Evolutionary conservation across 2,329 filamentous ascomycete species (phyloP), one percentile per base, ranked within the genome.

Genomic region (Calonectria pauciramosa): DNA sequence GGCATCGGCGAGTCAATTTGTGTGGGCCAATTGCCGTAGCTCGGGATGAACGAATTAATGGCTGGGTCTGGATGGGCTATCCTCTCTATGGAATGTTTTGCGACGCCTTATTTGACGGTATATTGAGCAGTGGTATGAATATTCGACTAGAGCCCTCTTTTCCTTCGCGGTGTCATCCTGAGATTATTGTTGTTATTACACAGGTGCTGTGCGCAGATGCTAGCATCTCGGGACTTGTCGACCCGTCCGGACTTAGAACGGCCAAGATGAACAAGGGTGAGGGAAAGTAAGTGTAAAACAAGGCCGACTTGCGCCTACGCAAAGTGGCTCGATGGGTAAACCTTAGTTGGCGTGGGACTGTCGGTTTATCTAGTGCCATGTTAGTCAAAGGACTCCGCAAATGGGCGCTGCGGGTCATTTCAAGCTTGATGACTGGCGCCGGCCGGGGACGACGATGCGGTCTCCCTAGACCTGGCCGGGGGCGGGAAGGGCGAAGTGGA

Each of bases 361-460:
- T 36, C n/a, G 41, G 30, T 52, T 41, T 41, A 52, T 52, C 30
- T 41, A 52, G n/a, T 30, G 56, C 56, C 41, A 64, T 26, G 26
- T 65, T 65, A 49, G 60, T 65, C 44, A 65, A 65, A 23, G 60
- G 60, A 65, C 56, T 65, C 68, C 56, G 59, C 47, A 64, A 54
- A 64, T 64, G 54, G 54, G 54, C 41, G 54, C 36, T 60, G 52
- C 52, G 67, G 54, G 56, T 51, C 54, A 70, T 51, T 36, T 70
- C 68, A 36, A 70, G 30, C 41, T 70, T 47, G 49, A 34, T 54
- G 49, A 56, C 23, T 54, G 49, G 49, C 34, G 65, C 4, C 26
- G 47, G 23, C 20, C 51, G 32, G 66, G 66, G 51, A 30, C 65
- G 30, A 56, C 28, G 52, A 60, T 68, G 34, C 66, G 20, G 51